phyloP scores from a whole-genome alignment of 495 filamentous ascomycete species.

The Penicillium coffeae region DNA sequence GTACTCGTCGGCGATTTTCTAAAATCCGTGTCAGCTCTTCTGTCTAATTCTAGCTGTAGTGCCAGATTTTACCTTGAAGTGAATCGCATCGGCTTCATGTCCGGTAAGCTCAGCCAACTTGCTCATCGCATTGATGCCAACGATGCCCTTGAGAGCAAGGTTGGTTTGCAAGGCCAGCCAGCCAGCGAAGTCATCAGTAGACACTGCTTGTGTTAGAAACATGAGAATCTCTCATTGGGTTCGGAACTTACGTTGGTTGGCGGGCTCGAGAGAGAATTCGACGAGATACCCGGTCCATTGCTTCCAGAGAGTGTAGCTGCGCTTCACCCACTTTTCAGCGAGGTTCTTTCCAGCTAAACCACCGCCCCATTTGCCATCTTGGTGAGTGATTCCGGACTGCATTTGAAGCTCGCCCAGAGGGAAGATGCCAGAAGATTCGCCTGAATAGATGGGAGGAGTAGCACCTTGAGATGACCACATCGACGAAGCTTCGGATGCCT shows the following conservation, averaged over 20 bases:
- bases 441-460: constrained; percentile 8
- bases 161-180: constrained; percentile 93
- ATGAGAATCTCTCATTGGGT: not conserved
- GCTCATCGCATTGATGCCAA: constrained; percentile 93
- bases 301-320: constrained; percentile 78
- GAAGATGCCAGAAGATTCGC: constrained; percentile 31
- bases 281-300: constrained; percentile 93
- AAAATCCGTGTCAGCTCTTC: not conserved
- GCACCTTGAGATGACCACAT: constrained; percentile 44
- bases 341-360: constrained; percentile 40
- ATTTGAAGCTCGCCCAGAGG: constrained; percentile 40
- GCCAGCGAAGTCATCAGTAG: constrained; percentile 93
- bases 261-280: constrained; percentile 78
- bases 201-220: constrained; percentile 45
- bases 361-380: constrained; percentile 54
- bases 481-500: constrained; percentile 50
- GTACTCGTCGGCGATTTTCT: constrained; percentile 70
- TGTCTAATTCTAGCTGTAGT: not conserved
- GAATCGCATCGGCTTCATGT: constrained; percentile 59
- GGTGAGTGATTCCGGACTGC: constrained; percentile 40
- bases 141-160: constrained; percentile 86
- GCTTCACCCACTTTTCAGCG: constrained; percentile 55
- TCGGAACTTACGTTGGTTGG: constrained; percentile 63
- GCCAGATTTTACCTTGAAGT: constrained; percentile 53
- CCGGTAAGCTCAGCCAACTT: constrained; percentile 70